phyloP scores from a whole-genome alignment of 805 yeast species.

The Yamadazyma ubonensis region DNA sequence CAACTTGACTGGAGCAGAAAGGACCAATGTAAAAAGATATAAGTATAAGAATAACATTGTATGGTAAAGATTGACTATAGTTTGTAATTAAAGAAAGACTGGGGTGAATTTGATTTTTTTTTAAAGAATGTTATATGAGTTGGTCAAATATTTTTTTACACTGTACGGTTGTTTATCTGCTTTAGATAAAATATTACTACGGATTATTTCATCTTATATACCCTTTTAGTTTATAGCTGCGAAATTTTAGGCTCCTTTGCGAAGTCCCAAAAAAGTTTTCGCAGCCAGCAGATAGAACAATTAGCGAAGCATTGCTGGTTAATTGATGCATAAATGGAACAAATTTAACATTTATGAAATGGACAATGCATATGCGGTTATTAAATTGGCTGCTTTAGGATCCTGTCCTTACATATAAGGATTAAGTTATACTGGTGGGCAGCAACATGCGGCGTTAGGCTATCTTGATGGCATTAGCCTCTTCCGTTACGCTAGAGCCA shows the following conservation, averaged over 20 bases:
- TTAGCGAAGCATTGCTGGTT: constrained; percentile 3
- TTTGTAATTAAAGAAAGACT: constrained; percentile 8
- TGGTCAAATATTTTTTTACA: not conserved
- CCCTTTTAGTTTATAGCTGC: constrained; percentile 7
- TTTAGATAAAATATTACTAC: not conserved
- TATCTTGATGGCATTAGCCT: too few species aligned
- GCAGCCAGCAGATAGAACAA: constrained; percentile 12
- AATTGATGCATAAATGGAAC: not conserved
- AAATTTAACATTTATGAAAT: not conserved
- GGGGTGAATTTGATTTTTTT: constrained; percentile 3
- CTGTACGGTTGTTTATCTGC: not conserved
- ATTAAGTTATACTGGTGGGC: too few species aligned
- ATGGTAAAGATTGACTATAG: constrained; percentile 2
- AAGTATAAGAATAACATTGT: constrained; percentile 15
- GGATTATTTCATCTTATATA: not conserved
- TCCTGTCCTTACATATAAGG: too few species aligned
- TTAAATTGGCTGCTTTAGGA: too few species aligned
- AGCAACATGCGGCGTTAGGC: too few species aligned
- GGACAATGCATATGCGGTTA: too few species aligned
- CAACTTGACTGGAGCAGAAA: constrained; percentile 37
- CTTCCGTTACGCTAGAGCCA: too few species aligned
- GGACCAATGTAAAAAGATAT: constrained; percentile 20
- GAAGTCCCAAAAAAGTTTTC: constrained; percentile 6
- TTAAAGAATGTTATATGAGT: not conserved
- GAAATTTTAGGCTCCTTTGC: constrained; percentile 2